Conservation (phyloP, 805 yeast species). For the Blastobotrys robertii region DNA sequence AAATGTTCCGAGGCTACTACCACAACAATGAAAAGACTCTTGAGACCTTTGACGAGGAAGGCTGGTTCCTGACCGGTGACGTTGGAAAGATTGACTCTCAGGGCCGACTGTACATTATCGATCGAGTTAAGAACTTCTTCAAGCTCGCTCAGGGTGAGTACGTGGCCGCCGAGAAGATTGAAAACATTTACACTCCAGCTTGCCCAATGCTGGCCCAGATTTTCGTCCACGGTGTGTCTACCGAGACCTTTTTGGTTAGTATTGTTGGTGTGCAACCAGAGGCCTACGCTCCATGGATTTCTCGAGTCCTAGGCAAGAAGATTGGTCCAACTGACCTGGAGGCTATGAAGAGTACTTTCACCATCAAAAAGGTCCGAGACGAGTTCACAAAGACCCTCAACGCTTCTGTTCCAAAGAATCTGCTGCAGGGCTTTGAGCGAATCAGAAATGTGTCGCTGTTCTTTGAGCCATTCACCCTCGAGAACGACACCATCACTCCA, state of each 20-base stretch:
- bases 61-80: conserved; percentile 64
- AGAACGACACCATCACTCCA: conserved; percentile 57
- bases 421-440: conserved; percentile 55
- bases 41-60: conserved; percentile 43
- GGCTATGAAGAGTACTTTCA: conserved; percentile 24
- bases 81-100: conserved; percentile 41
- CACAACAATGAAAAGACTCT: conserved; percentile 47
- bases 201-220: conserved; percentile 44
- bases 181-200: conserved; percentile 47
- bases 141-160: conserved; percentile 59
- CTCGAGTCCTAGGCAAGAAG: conserved; percentile 25
- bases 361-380: conserved; percentile 29
- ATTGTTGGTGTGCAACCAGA: conserved; percentile 52
- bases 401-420: conserved; percentile 25
- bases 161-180: conserved; percentile 68
- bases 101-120: conserved; percentile 55
- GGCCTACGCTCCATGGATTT: conserved; percentile 27
- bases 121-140: conserved; percentile 72
- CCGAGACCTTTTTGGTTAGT: conserved; percentile 47
- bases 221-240: conserved; percentile 56
- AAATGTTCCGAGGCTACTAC: conserved; percentile 46
- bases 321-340: conserved; percentile 19
- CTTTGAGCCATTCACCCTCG: conserved; percentile 53
- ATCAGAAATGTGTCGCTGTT: conserved; percentile 44
- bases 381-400: conserved; percentile 33